Evolutionary conservation across 2,329 filamentous ascomycete species (phyloP).

Genomic region (Monosporascus sp.): DNA sequence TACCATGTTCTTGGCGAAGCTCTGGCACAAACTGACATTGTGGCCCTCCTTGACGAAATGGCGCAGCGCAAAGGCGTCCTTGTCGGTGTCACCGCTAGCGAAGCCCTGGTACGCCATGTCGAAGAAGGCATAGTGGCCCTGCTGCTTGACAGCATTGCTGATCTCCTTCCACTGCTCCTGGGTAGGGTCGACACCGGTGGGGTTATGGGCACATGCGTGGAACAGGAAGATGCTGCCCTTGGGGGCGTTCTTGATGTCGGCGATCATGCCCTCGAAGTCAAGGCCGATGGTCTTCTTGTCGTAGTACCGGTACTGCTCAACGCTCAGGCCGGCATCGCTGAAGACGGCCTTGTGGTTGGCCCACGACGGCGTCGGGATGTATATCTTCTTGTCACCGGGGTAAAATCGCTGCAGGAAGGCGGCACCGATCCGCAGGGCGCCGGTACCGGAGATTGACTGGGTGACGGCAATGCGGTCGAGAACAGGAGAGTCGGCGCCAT

Average conservation of each 20-base stretch:
- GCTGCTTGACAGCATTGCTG: constrained; percentile 77
- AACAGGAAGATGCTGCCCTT: constrained; percentile 85
- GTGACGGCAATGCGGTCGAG: constrained; percentile 83
- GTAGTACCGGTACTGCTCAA: constrained; percentile 97
- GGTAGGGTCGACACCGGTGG: constrained; percentile 91
- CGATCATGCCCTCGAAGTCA: constrained; percentile 90
- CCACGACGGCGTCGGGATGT: constrained; percentile 94
- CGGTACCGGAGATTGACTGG: constrained; percentile 96
- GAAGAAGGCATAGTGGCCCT: constrained; percentile 92
- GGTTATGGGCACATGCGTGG: constrained; percentile 97
- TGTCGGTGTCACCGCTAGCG: constrained; percentile 84
- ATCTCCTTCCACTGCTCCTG: constrained; percentile 90
- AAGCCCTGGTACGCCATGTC: constrained; percentile 99
- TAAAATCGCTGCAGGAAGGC: constrained; percentile 91
- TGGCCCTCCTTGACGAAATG: constrained; percentile 93
- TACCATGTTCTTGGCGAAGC: constrained; percentile 99
- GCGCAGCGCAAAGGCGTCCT: constrained; percentile 88
- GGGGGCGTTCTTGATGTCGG: constrained; percentile 84
- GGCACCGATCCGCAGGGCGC: constrained; percentile 88
- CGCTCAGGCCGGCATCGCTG: constrained; percentile 83
- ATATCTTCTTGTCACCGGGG: constrained; percentile 88
- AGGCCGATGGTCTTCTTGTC: constrained; percentile 98
- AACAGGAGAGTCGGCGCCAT: constrained; percentile 72
- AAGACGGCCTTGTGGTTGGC: constrained; percentile 98
- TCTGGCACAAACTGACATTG: constrained; percentile 82